Evolutionary conservation across 345 rosid genomes (phyloP).

Genomic region (Corchorus capsularis): DNA sequence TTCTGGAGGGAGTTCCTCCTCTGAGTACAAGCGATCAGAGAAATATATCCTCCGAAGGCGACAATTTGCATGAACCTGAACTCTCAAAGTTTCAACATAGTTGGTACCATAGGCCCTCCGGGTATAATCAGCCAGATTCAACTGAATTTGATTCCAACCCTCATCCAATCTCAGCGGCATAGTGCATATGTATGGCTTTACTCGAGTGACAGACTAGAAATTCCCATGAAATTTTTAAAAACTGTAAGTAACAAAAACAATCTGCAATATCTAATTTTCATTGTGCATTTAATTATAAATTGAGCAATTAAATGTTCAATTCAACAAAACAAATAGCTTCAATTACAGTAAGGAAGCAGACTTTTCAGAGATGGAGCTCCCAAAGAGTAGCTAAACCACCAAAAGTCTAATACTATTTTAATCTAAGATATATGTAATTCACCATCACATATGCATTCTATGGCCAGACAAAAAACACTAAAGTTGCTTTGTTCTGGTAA

Average conservation of each 20-base stretch:
- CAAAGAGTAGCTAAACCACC: background rate
- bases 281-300: background rate
- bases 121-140: constrained; percentile 89
- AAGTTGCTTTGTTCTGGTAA: background rate
- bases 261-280: background rate
- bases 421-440: background rate
- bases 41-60: constrained; percentile 89
- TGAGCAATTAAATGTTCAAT: background rate
- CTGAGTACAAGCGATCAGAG: constrained; percentile 89
- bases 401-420: background rate
- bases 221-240: background rate
- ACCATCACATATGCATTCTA: background rate
- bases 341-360: background rate
- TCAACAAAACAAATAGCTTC: background rate
- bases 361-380: background rate
- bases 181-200: constrained; percentile 93
- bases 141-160: constrained; percentile 96
- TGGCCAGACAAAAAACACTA: background rate
- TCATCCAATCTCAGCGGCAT: constrained; percentile 96
- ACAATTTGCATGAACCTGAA: constrained; percentile 97
- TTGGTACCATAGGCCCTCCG: constrained; percentile 96
- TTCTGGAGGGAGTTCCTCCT: constrained; percentile 97
- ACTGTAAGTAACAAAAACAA: background rate
- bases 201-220: constrained; percentile 80
- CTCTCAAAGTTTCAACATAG: constrained; percentile 89